Evolutionary conservation across 1,139 yeast genomes (phyloP), one percentile per base, ranked within the genome.

Genomic region (Lipomyces yarrowii): DNA sequence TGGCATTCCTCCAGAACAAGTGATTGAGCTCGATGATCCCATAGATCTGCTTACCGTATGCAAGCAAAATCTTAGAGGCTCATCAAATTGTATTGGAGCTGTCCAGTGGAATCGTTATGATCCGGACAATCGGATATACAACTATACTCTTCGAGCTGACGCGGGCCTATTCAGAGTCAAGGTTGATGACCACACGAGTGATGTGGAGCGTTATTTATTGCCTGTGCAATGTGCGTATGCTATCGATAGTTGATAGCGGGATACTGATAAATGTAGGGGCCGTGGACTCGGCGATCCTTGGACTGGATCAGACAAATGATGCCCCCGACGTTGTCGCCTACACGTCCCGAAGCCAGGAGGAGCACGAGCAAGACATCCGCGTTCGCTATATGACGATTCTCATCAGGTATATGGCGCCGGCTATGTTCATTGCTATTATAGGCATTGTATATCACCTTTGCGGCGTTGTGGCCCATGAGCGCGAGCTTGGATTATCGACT

Each of bases 391-490:
- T 77, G 72, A 71, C 73, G 30, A 68, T 74, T 23, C 68, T 77
- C 18, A 69, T 71, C 62, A 73, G 74, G 66, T 77, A 76, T 74
- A 69, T 77, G 30, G 76, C 80, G 6, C 79, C 80, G 2, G 80
- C 79, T 0, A 68, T 78, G 65, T 77, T 77, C 64, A 69, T 78
- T 5, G 71, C 75, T 56, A 75, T 78, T 75, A 76, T 78, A 67
- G 80, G 80, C 18, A 77, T 77, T 33, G 72, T 76, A 13, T 78
- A 78, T 68, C 80, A 78, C 60, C 69, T 78, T 48, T 73, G 79
- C 11, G 80, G 80, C 8, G 70, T 73, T n/a, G 74, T 76, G 13
- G 78, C 80, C 8, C 72, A 69, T 55, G 80, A 78, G 56, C 70
- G 80, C 23, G 79, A 78, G 62, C 60, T 67, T n/a, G 79, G 80